phyloP scores from a whole-genome alignment of 1,139 yeast species.

The Sugiyamaella japonica region DNA sequence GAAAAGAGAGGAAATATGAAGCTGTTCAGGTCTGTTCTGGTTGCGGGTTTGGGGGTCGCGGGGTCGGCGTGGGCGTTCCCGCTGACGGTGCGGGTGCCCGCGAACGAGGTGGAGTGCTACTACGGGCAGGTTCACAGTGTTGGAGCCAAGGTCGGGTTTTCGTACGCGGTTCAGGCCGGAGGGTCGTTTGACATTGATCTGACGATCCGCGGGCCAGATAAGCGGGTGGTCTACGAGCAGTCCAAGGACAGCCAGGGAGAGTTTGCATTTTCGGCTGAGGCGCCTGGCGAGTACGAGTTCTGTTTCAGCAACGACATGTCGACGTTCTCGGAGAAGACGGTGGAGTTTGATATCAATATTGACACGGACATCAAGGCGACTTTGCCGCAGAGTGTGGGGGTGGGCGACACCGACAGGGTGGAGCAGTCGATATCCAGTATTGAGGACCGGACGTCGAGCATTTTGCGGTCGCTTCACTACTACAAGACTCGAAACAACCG shows the following conservation, averaged over 20 bases:
- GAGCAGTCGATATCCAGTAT: constrained; percentile 55
- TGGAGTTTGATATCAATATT: constrained; percentile 75
- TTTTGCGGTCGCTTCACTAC: constrained; percentile 69
- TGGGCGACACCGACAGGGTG: constrained; percentile 53
- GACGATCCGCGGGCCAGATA: constrained; percentile 67
- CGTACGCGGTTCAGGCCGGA: constrained; percentile 91
- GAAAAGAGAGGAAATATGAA: background rate
- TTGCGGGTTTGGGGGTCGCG: background rate
- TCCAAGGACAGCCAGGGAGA: constrained; percentile 82
- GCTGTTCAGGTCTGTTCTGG: background rate
- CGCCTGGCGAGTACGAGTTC: constrained; percentile 83
- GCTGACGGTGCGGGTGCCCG: constrained; percentile 73
- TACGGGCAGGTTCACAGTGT: constrained; percentile 69
- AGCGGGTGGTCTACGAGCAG: constrained; percentile 57
- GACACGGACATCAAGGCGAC: constrained; percentile 59
- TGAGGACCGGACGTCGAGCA: constrained; percentile 64
- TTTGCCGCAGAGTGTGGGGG: constrained; percentile 58
- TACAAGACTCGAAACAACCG: constrained; percentile 91
- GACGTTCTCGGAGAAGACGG: constrained; percentile 80
- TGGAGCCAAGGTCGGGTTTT: constrained; percentile 68
- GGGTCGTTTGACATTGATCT: constrained; percentile 86
- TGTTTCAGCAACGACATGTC: constrained; percentile 90
- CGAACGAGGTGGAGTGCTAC: constrained; percentile 75
- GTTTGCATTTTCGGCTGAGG: constrained; percentile 67
- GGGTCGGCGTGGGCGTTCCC: constrained; percentile 40